Conservation (phyloP, 2,329 filamentous ascomycete genomes). For the Aspergillus sp. region DNA sequence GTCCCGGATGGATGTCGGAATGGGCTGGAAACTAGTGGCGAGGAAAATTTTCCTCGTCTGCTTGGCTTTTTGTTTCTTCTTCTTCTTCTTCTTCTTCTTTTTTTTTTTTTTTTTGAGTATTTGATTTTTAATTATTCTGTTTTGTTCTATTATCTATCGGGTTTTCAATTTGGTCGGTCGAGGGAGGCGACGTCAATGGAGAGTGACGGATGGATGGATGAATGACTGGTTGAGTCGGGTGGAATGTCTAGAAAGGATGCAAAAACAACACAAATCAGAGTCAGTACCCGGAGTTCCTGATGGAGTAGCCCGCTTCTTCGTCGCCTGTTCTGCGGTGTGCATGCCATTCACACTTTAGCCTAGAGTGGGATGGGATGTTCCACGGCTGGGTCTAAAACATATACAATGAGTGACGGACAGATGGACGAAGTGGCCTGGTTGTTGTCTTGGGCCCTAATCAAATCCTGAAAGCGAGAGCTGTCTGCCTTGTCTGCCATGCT, state of each 20-base stretch:
- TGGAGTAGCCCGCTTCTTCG: constrained; percentile 1
- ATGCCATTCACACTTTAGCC: background rate
- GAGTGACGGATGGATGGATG: too few species aligned
- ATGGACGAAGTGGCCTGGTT: constrained; percentile 1
- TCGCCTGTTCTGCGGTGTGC: background rate
- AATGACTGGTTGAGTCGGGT: background rate
- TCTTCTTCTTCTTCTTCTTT: background rate
- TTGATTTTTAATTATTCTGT: too few species aligned
- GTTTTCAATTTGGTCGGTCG: background rate
- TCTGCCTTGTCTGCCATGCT: background rate
- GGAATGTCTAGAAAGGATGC: background rate
- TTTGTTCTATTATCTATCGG: too few species aligned
- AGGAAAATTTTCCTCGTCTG: background rate
- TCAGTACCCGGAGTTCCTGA: background rate
- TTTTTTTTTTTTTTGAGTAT: too few species aligned
- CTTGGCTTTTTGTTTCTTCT: background rate
- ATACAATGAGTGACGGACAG: constrained; percentile 13
- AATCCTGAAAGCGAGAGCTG: background rate
- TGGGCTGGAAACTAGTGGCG: background rate
- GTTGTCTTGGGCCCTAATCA: background rate
- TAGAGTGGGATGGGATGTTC: background rate
- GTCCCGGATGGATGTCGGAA: background rate
- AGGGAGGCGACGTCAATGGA: background rate
- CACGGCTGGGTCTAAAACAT: constrained; percentile 9
- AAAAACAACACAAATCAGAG: background rate